Percentiles rank a stretch among this genome's conserved stretches.
phyloP scores from a whole-genome alignment of 148 eudicot genomes.

The Persicaria tinctoria region DNA sequence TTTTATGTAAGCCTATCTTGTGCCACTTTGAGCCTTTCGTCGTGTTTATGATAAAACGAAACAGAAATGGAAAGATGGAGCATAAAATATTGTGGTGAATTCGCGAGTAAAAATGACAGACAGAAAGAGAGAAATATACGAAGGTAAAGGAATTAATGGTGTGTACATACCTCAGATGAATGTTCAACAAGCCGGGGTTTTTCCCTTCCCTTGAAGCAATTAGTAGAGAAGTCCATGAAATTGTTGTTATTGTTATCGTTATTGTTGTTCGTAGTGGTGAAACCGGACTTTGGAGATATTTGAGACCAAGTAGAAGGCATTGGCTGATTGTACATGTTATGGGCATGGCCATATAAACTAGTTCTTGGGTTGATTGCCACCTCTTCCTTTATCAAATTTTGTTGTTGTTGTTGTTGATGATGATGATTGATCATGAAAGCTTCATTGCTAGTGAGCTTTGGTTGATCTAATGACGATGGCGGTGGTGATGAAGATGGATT shows the following conservation, averaged over 20 bases:
- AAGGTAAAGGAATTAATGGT: not conserved
- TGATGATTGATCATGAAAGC: slow-evolving; percentile 5
- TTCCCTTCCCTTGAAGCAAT: slow-evolving; percentile 18
- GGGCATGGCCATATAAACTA: not conserved
- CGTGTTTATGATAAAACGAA: not conserved
- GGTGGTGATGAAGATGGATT: not conserved
- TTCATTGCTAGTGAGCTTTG: slow-evolving; percentile 5
- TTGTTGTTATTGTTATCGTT: slow-evolving; percentile 18
- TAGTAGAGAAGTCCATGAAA: slow-evolving; percentile 40
- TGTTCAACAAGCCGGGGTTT: slow-evolving; percentile 35
- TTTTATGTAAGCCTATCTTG: too few relatives aligned
- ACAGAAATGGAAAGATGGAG: not conserved
- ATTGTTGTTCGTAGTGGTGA: slow-evolving; percentile 28
- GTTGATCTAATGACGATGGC: not conserved
- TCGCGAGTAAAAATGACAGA: not conserved
- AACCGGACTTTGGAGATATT: slow-evolving; percentile 41
- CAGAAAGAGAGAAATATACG: not conserved
- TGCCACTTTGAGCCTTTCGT: too few relatives aligned
- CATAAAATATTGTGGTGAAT: not conserved
- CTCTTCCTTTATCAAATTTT: slow-evolving; percentile 18
- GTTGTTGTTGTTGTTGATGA: slow-evolving; percentile 16
- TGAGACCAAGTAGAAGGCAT: slow-evolving; percentile 34
- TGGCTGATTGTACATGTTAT: slow-evolving; percentile 15
- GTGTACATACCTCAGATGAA: slow-evolving; percentile 39
- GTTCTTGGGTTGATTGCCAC: not conserved